A percentile compares a stretch with the other conserved stretches of the same genome.
Conservation (phyloP, 345 rosid species). For the Populus davidiana region DNA sequence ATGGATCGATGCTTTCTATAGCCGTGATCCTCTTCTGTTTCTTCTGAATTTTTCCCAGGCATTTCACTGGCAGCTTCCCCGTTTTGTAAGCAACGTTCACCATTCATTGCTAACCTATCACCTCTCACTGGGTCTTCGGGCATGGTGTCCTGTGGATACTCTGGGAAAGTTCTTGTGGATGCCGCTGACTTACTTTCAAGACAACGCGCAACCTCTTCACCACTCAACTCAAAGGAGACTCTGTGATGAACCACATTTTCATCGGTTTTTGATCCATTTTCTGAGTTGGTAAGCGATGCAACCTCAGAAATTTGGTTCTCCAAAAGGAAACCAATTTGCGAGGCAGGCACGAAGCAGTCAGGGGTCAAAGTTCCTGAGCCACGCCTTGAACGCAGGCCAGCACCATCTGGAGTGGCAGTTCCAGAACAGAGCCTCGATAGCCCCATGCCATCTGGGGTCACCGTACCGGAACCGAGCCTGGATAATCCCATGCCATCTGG, state of each 20-base stretch:
- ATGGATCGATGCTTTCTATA: slow-evolving; percentile 53
- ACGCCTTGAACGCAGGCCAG: slow-evolving; percentile 54
- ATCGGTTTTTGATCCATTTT: slow-evolving; percentile 39
- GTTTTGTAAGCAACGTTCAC: slow-evolving; percentile 19
- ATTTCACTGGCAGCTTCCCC: slow-evolving; percentile 30
- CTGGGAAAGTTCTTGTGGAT: slow-evolving; percentile 35
- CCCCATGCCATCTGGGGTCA: slow-evolving; percentile 62
- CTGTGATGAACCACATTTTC: slow-evolving; percentile 55
- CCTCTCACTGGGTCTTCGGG: slow-evolving; percentile 21
- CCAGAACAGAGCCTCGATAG: slow-evolving; percentile 79
- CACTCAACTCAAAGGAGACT: slow-evolving; percentile 88
- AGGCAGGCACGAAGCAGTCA: slow-evolving; percentile 47
- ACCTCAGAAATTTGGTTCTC: slow-evolving; percentile 49
- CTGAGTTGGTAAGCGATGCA: slow-evolving; percentile 45
- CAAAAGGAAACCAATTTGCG: slow-evolving; percentile 30
- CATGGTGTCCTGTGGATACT: slow-evolving; percentile 27
- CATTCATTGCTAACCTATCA: slow-evolving; percentile 10
- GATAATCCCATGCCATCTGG: slow-evolving; percentile 66
- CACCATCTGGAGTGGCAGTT: slow-evolving; percentile 66
- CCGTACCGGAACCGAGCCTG: slow-evolving; percentile 62
- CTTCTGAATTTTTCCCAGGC: slow-evolving; percentile 37
- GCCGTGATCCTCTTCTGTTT: slow-evolving; percentile 43
- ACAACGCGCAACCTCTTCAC: slow-evolving; percentile 94
- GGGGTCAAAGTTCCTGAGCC: slow-evolving; percentile 80
- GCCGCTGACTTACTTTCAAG: slow-evolving; percentile 52